Evolutionary conservation across 176 grass and related monocot genomes (phyloP).

Genomic region (Pontederia crassipes): DNA sequence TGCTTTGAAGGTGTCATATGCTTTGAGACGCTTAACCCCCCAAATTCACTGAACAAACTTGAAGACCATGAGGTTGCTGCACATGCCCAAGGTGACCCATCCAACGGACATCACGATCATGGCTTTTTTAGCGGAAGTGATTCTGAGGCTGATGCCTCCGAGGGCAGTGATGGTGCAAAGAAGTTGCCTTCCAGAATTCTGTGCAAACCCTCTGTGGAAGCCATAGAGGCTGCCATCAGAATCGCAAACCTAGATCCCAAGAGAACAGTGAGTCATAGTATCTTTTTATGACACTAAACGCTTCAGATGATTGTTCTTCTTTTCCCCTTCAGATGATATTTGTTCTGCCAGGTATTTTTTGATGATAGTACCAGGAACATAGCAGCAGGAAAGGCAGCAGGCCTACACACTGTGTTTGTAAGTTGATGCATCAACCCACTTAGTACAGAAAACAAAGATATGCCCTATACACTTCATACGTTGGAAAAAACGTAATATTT

Average conservation of each 20-base stretch:
- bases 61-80: background rate
- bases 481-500: background rate
- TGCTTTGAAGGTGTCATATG: constrained; percentile 90
- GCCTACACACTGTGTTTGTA: constrained; percentile 76
- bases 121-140: background rate
- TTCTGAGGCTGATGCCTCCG: background rate
- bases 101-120: background rate
- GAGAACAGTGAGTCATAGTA: constrained; percentile 40
- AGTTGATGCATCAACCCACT: background rate
- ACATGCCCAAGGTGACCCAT: background rate
- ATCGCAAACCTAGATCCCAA: constrained; percentile 63
- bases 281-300: too few species aligned
- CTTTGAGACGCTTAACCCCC: constrained; percentile 82
- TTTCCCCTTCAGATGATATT: background rate
- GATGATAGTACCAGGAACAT: constrained; percentile 88
- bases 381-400: constrained; percentile 64
- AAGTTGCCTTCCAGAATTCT: constrained; percentile 26
- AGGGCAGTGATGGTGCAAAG: background rate
- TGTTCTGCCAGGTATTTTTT: constrained; percentile 59
- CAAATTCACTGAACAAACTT: background rate
- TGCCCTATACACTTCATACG: background rate
- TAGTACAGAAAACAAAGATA: background rate
- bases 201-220: constrained; percentile 75
- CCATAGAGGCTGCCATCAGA: constrained; percentile 70
- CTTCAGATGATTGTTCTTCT: background rate